Conservation (phyloP, 2,329 filamentous ascomycete species). For the Leptographium radiaticola region DNA sequence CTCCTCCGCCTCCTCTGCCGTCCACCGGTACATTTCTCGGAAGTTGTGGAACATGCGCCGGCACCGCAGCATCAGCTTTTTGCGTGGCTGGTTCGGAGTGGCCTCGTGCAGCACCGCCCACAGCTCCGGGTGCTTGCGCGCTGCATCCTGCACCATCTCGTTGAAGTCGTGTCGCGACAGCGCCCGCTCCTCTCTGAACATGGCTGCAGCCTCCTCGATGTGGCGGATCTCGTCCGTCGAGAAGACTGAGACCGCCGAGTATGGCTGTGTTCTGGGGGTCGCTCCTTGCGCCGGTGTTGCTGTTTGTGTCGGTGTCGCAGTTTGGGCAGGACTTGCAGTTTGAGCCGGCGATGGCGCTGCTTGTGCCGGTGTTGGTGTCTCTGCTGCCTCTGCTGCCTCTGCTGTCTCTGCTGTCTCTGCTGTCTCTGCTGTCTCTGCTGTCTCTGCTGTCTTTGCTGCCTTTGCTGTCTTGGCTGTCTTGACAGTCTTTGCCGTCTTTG, state of each 20-base stretch:
- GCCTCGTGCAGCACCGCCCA: conserved; percentile 35
- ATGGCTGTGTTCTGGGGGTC: conserved; percentile 10
- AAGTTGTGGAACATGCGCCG: conserved; percentile 55
- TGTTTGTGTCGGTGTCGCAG: background rate
- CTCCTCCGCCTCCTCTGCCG: conserved; percentile 41
- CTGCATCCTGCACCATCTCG: conserved; percentile 23
- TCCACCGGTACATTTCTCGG: conserved; percentile 46
- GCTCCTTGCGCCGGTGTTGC: background rate
- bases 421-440: background rate
- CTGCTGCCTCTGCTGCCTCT: background rate
- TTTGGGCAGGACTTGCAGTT: too few relatives aligned
- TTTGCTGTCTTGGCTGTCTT: background rate
- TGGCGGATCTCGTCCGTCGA: conserved; percentile 27
- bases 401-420: background rate
- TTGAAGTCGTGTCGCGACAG: conserved; percentile 35
- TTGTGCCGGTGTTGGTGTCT: background rate
- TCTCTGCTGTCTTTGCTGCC: background rate
- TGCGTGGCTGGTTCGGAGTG: conserved; percentile 36
- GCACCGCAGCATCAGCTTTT: conserved; percentile 41
- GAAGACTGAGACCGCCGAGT: conserved; percentile 21
- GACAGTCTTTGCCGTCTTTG: background rate
- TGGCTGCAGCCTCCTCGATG: conserved; percentile 28
- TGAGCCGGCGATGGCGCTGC: background rate
- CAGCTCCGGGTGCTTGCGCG: conserved; percentile 24
- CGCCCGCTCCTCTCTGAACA: conserved; percentile 28